Evolutionary conservation across 257 asterid genomes (phyloP), one percentile per base, ranked within the genome.

Genomic region (Solanum appendiculatum): DNA sequence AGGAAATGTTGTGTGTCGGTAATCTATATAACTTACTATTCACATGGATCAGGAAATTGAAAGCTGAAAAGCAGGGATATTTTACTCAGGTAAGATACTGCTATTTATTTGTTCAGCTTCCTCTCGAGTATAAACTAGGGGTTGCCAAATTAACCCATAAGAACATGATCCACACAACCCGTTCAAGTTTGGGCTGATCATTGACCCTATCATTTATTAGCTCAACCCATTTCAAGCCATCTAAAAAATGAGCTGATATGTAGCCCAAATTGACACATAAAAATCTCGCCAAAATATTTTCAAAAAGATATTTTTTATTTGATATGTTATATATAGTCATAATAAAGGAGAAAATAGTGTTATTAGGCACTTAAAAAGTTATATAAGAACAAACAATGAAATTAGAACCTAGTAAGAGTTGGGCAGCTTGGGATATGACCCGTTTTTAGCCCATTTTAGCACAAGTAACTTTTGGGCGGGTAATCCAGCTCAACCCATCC

Each of bases 51-150:
- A 96, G 99, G 98, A 97, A 94, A 95, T 89, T 97, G 98, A 93
- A 94, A 91, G 97, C 99, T 10, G 91, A 93, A 91, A 95, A 91
- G 88, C 99, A 96, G 90, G 99, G 98, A 87, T 95, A 96, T 91
- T 96, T 96, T 91, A 92, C 98, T 87, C 89, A 91, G 96, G 99
- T 96, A 91, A 87, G 93, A 85, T 69, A 40, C 51, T 70, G 75
- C 60, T 60, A 29, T 42, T 29, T 39, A 31, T 82, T 16, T 56
- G 64, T 56, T 56, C 64, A 56, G 12, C 11, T 56, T 56, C 64
- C 64, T 56, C 25, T 56, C 20, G 64, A 56, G 64, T 56, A 56
- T 56, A 56, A 56, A 56, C 64, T 20, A 56, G 12, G 25, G 64
- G 64, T 56, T 56, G 64, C 64, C 64, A 56, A 2, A 56, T 56